These are phyloP conservation scores for Penicillium glabrum DNA, from an alignment of 2,329 filamentous ascomycete species.

Conservation along the genomic window DNA sequence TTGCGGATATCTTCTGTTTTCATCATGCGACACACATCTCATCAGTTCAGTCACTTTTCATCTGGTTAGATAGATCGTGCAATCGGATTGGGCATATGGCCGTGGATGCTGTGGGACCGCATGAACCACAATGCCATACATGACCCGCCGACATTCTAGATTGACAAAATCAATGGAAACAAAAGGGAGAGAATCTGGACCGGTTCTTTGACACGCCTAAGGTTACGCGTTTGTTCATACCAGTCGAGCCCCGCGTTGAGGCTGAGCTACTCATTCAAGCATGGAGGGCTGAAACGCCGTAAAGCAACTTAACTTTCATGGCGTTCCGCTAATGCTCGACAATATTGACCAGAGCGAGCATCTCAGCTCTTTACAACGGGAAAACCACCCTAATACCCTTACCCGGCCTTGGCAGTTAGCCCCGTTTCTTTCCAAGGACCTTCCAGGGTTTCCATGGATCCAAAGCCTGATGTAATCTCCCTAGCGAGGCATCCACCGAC, in stretches of 20 bases:
- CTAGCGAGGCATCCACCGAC: neutral
- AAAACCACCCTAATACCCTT: neutral
- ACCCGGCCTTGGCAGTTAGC: slow-evolving; percentile 5
- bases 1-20: no score
- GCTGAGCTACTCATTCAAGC: neutral
- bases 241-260: neutral
- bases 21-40: neutral
- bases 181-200: neutral
- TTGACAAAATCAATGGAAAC: neutral
- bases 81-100: neutral
- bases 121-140: neutral
- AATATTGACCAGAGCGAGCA: neutral
- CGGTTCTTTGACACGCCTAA: neutral
- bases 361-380: neutral
- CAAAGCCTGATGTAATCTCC: neutral
- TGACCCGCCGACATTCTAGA: neutral
- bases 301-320: neutral
- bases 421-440: slow-evolving; percentile 8
- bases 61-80: neutral
- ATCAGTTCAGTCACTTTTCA: neutral
- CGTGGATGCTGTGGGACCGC: neutral
- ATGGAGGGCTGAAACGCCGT: neutral
- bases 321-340: neutral
- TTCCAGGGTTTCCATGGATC: slow-evolving; percentile 14
- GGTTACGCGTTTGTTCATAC: neutral